A percentile compares a stretch with the other conserved stretches of the same genome.
These are phyloP conservation scores for Avena atlantica DNA, from an alignment of 176 grass and related monocot species.

Conservation along the genomic window DNA sequence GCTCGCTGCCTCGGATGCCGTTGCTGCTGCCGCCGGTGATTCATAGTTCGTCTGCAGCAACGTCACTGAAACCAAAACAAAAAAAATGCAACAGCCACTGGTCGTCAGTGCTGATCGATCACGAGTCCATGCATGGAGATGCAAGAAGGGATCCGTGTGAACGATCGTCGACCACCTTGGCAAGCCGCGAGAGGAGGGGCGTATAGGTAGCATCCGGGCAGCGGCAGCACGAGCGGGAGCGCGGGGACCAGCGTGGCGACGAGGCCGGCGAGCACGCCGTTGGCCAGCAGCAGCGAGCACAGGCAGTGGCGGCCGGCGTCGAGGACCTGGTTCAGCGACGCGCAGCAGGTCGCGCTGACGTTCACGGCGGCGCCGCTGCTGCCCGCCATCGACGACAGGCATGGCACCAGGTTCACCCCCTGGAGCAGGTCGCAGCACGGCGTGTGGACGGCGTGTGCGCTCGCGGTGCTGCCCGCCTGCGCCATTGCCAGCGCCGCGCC, in stretches of 20 bases:
- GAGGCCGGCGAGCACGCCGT: slow-evolving; percentile 37
- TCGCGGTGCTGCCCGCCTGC: not conserved
- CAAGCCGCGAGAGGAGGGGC: slow-evolving; percentile 34
- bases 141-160: not conserved
- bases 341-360: slow-evolving; percentile 47
- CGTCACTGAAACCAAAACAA: not conserved
- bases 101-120: not conserved
- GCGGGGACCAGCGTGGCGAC: slow-evolving; percentile 25
- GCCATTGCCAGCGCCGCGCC: not conserved
- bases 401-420: slow-evolving; percentile 40
- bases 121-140: not conserved
- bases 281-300: slow-evolving; percentile 50
- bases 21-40: not conserved
- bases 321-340: slow-evolving; percentile 43
- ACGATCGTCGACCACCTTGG: slow-evolving; percentile 15
- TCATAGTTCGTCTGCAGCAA: slow-evolving; percentile 26
- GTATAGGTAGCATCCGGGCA: slow-evolving; percentile 47
- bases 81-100: not conserved
- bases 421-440: slow-evolving; percentile 38
- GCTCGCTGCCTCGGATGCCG: not conserved
- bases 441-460: not conserved
- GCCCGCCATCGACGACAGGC: not conserved
- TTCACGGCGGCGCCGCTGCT: not conserved
- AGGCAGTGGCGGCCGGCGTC: slow-evolving; percentile 48
- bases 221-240: slow-evolving; percentile 33